Conservation (phyloP, 2,329 filamentous ascomycete species). For the Sporothrix luriei region DNA sequence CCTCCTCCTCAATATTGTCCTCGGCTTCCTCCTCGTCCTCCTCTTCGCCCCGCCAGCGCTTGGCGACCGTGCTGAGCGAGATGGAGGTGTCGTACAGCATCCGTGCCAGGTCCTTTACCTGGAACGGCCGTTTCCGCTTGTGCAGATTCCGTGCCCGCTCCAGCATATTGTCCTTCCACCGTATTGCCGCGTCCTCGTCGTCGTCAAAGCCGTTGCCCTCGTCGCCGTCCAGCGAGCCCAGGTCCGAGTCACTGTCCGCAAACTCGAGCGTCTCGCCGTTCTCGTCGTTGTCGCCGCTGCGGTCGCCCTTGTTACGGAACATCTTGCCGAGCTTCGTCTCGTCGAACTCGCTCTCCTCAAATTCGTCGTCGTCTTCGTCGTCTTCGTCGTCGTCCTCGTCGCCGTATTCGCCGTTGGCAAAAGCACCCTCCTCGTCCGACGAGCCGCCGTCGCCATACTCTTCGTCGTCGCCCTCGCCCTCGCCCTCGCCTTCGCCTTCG, state of each 20-base stretch:
- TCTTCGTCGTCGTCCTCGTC: slow-evolving; percentile 59
- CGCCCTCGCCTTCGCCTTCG: slow-evolving; percentile 59
- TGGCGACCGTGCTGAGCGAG: slow-evolving; percentile 72
- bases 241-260: slow-evolving; percentile 94
- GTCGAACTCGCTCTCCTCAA: slow-evolving; percentile 59
- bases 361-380: slow-evolving; percentile 50
- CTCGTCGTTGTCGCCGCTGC: slow-evolving; percentile 60
- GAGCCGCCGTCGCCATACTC: slow-evolving; percentile 48
- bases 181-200: slow-evolving; percentile 62
- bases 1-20: slow-evolving; percentile 52
- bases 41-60: slow-evolving; percentile 74
- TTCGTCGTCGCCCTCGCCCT: slow-evolving; percentile 45
- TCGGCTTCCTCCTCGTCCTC: slow-evolving; percentile 53
- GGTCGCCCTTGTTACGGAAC: slow-evolving; percentile 58
- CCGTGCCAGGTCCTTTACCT: slow-evolving; percentile 78
- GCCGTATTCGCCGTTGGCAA: slow-evolving; percentile 52
- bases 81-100: slow-evolving; percentile 86
- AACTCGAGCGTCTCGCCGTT: slow-evolving; percentile 83
- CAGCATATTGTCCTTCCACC: slow-evolving; percentile 87
- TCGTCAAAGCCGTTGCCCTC: slow-evolving; percentile 61
- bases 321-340: slow-evolving; percentile 63
- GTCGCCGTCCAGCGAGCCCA: slow-evolving; percentile 76
- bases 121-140: slow-evolving; percentile 69
- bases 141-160: slow-evolving; percentile 74
- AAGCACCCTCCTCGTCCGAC: too few relatives aligned